Evolutionary conservation across 495 filamentous ascomycete genomes (phyloP).

Genomic region (Margaritispora aquatica): DNA sequence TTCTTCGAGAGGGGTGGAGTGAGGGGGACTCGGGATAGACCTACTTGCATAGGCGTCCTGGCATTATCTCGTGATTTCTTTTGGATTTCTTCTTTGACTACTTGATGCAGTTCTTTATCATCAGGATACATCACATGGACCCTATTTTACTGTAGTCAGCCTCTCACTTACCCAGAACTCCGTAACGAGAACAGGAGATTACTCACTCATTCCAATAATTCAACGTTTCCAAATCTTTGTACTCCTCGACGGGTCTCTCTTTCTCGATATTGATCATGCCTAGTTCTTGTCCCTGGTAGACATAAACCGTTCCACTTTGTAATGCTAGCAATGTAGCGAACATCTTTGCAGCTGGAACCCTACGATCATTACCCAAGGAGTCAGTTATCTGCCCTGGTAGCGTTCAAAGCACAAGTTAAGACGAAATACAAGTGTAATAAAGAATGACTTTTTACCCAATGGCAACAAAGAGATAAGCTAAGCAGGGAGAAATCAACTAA

Average conservation of each 20-base stretch:
- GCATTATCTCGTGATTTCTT: slow-evolving; percentile 50
- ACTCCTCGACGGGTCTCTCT: slow-evolving; percentile 57
- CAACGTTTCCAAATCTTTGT: slow-evolving; percentile 64
- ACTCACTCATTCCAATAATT: slow-evolving; percentile 42
- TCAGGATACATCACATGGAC: slow-evolving; percentile 6
- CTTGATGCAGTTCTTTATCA: slow-evolving; percentile 13
- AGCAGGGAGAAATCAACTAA: too few relatives aligned
- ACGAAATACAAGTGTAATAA: too few relatives aligned
- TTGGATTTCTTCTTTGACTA: slow-evolving; percentile 26
- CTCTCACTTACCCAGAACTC: too few relatives aligned
- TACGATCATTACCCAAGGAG: too few relatives aligned
- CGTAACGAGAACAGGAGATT: not conserved
- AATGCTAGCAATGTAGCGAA: slow-evolving; percentile 52
- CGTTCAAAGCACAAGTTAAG: too few relatives aligned
- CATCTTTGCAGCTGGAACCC: slow-evolving; percentile 60
- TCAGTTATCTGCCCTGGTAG: too few relatives aligned
- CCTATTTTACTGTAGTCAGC: not conserved
- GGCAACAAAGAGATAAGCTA: too few relatives aligned
- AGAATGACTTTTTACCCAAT: too few relatives aligned
- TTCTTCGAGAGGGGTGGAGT: not conserved
- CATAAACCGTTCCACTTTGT: slow-evolving; percentile 60
- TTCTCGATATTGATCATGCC: slow-evolving; percentile 68
- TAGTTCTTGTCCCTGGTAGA: slow-evolving; percentile 74
- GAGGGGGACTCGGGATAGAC: not conserved
- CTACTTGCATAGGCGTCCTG: slow-evolving; percentile 50